phyloP scores from a whole-genome alignment of 192 early-diverging fungal species.

The Coemansia asiatica region DNA sequence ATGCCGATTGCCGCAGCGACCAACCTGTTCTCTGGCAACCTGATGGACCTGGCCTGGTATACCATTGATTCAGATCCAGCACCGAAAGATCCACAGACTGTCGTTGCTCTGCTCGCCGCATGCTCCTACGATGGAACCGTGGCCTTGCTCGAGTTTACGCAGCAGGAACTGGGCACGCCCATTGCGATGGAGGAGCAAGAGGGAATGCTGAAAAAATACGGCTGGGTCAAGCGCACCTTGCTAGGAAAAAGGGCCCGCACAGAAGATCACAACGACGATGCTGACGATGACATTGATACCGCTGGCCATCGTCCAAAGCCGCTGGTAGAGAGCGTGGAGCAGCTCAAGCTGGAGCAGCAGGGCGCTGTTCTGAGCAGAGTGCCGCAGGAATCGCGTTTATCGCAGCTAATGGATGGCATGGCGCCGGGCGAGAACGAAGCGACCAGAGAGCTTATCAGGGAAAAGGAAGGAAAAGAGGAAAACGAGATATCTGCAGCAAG shows the following conservation, averaged over 20 bases:
- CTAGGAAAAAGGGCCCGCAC: background rate
- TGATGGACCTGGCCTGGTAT: conserved; percentile 87
- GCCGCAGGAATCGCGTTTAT: conserved; percentile 31
- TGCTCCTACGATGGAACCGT: conserved; percentile 92
- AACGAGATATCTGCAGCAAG: no score
- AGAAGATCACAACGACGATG: background rate
- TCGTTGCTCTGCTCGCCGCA: conserved; percentile 63
- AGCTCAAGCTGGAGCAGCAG: conserved; percentile 68
- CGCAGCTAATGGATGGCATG: conserved; percentile 14
- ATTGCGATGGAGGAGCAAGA: conserved; percentile 68
- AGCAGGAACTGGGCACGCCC: conserved; percentile 67
- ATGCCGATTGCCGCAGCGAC: conserved; percentile 70
- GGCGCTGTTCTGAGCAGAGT: conserved; percentile 20
- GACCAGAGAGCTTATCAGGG: background rate
- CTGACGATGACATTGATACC: conserved; percentile 47
- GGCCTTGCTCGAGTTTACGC: conserved; percentile 68
- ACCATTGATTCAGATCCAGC: conserved; percentile 63
- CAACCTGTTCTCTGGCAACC: conserved; percentile 77
- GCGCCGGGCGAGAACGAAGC: background rate
- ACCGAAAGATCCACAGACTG: background rate
- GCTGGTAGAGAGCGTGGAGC: conserved; percentile 62
- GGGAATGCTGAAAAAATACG: conserved; percentile 30
- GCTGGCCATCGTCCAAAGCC: conserved; percentile 49
- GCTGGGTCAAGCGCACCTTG: conserved; percentile 13
- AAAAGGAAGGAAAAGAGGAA: no score